Percentiles rank a stretch among this genome's conserved stretches.
These are phyloP conservation scores for Citrullus colocynthis DNA, from an alignment of 306 rosid species.

Conservation along the genomic window DNA sequence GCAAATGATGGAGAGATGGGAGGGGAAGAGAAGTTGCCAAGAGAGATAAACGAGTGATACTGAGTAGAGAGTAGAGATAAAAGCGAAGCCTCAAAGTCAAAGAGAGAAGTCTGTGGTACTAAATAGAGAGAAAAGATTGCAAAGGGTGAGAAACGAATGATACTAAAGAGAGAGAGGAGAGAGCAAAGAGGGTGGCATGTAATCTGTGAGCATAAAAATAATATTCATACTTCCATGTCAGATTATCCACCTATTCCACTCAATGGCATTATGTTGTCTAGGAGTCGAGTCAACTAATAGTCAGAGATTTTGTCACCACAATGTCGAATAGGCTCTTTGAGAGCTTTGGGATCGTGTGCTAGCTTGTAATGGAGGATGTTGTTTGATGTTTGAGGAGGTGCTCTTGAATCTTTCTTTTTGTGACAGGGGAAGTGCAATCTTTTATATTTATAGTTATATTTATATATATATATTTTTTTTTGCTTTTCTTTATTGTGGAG, in stretches of 20 bases:
- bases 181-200: background rate
- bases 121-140: background rate
- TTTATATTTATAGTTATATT: too few relatives aligned
- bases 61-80: background rate
- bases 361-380: too few relatives aligned
- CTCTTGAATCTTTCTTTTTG: too few relatives aligned
- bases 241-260: background rate
- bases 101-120: background rate
- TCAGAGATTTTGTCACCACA: too few relatives aligned
- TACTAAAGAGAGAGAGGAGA: background rate
- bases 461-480: too few relatives aligned
- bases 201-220: background rate
- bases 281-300: background rate
- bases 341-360: too few relatives aligned
- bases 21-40: too few relatives aligned
- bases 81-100: background rate
- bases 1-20: too few relatives aligned
- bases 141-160: background rate
- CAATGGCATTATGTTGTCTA: background rate
- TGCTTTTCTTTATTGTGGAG: too few relatives aligned
- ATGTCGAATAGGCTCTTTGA: too few relatives aligned
- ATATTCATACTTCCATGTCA: background rate
- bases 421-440: too few relatives aligned
- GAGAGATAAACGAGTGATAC: background rate
- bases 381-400: too few relatives aligned